Conservation (phyloP, 805 yeast genomes). For the Yamadazyma endophytica region DNA sequence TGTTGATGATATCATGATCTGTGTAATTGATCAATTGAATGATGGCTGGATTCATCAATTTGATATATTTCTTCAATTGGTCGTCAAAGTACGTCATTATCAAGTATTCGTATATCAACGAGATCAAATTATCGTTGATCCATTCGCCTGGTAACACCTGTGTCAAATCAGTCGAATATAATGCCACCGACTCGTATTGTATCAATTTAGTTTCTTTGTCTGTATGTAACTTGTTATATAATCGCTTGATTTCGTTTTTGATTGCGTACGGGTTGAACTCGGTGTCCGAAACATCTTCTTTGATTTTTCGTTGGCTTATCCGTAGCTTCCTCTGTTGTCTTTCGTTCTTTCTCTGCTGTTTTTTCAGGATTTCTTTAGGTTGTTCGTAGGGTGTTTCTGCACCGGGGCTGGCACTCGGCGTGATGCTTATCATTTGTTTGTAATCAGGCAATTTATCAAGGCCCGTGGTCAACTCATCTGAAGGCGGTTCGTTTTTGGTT, state of each 20-base stretch:
- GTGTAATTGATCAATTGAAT: slow-evolving; percentile 55
- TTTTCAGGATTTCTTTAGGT: too few species aligned
- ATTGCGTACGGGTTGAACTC: slow-evolving; percentile 12
- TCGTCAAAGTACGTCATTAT: slow-evolving; percentile 17
- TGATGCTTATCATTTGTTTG: background rate
- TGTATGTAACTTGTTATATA: slow-evolving; percentile 13
- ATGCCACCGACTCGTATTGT: slow-evolving; percentile 53
- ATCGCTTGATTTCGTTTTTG: slow-evolving; percentile 14
- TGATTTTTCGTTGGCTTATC: slow-evolving; percentile 10
- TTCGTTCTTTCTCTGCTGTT: slow-evolving; percentile 1
- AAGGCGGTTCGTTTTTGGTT: slow-evolving; percentile 2
- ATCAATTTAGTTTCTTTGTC: slow-evolving; percentile 25
- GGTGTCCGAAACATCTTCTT: slow-evolving; percentile 13
- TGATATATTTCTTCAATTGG: slow-evolving; percentile 18
- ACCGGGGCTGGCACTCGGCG: too few species aligned
- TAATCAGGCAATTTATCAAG: slow-evolving; percentile 7
- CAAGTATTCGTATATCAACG: slow-evolving; percentile 55
- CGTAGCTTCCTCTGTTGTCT: slow-evolving; percentile 8
- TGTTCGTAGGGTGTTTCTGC: too few species aligned
- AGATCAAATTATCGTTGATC: slow-evolving; percentile 68
- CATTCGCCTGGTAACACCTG: slow-evolving; percentile 64
- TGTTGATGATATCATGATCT: slow-evolving; percentile 17
- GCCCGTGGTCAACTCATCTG: slow-evolving; percentile 9
- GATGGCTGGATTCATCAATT: slow-evolving; percentile 54
- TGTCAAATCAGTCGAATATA: slow-evolving; percentile 55